A percentile compares a stretch with the other conserved stretches of the same genome.
Evolutionary conservation across 257 asterid species (phyloP).

Genomic region (Nicotiana otophora): DNA sequence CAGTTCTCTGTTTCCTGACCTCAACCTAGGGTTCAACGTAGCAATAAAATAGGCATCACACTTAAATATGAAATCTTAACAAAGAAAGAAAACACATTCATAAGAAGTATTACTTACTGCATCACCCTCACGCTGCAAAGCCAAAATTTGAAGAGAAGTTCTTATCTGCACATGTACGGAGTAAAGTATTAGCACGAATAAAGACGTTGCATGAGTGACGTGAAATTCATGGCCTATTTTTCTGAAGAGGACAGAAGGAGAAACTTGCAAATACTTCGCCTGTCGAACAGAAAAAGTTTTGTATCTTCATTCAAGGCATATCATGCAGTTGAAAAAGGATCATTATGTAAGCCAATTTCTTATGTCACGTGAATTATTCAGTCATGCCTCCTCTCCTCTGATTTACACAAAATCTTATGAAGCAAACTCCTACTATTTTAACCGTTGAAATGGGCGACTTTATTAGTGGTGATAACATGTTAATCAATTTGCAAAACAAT

Average conservation of each 20-base stretch:
- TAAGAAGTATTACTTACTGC: slow-evolving; percentile 38
- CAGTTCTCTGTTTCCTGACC: slow-evolving; percentile 79
- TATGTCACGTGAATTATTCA: not conserved
- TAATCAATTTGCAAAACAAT: not conserved
- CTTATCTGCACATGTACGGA: slow-evolving; percentile 54
- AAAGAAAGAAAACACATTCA: slow-evolving; percentile 4
- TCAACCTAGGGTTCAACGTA: slow-evolving; percentile 50
- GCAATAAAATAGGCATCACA: slow-evolving; percentile 10
- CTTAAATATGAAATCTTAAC: slow-evolving; percentile 6
- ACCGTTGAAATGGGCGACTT: not conserved
- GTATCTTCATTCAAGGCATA: not conserved
- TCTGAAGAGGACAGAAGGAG: not conserved
- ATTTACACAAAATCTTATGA: not conserved
- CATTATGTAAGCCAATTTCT: not conserved
- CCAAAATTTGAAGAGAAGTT: slow-evolving; percentile 88
- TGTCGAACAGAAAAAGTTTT: not conserved
- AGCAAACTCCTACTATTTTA: not conserved
- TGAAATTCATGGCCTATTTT: not conserved
- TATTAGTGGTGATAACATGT: not conserved
- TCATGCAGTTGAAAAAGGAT: not conserved
- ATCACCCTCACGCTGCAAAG: slow-evolving; percentile 77
- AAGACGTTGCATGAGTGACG: not conserved
- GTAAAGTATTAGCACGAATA: slow-evolving; percentile 8
- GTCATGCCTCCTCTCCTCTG: not conserved
- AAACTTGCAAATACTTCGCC: not conserved